A percentile compares a stretch with the other conserved stretches of the same genome.
phyloP scores from a whole-genome alignment of 805 yeast genomes.

The Barnettozyma botsteinii region DNA sequence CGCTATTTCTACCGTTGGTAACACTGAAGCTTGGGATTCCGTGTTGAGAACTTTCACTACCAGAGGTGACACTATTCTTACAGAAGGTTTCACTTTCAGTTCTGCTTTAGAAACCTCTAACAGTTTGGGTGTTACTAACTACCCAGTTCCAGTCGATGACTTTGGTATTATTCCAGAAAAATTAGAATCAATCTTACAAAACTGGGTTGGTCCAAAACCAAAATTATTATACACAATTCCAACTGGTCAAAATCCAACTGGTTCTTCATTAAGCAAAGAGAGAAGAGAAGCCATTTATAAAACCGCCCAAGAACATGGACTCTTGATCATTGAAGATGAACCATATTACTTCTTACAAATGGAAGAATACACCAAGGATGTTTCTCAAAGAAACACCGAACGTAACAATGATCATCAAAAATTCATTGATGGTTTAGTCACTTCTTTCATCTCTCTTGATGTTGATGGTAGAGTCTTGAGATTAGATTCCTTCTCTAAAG shows the following conservation, averaged over 20 bases:
- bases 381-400: slow-evolving; percentile 27
- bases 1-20: slow-evolving; percentile 66
- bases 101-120: slow-evolving; percentile 79
- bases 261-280: slow-evolving; percentile 70
- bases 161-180: slow-evolving; percentile 73
- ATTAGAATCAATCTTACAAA: slow-evolving; percentile 51
- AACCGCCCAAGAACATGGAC: slow-evolving; percentile 79
- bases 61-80: slow-evolving; percentile 77
- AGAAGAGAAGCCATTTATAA: slow-evolving; percentile 75
- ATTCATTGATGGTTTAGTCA: slow-evolving; percentile 45
- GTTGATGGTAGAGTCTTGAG: slow-evolving; percentile 73
- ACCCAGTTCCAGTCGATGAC: slow-evolving; percentile 75
- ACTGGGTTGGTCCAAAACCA: slow-evolving; percentile 75
- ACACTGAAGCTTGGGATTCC: slow-evolving; percentile 88
- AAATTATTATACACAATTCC: slow-evolving; percentile 84
- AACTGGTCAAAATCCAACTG: slow-evolving; percentile 98
- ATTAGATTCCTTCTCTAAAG: slow-evolving; percentile 74
- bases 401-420: slow-evolving; percentile 19
- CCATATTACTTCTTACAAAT: slow-evolving; percentile 96
- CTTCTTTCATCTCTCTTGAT: slow-evolving; percentile 67
- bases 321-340: slow-evolving; percentile 88
- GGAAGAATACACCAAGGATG: slow-evolving; percentile 61
- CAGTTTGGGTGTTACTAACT: slow-evolving; percentile 60
- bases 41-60: slow-evolving; percentile 69
- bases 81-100: slow-evolving; percentile 78